Evolutionary conservation across 2,329 filamentous ascomycete species (phyloP).

Genomic region (Monosporascus sp.): DNA sequence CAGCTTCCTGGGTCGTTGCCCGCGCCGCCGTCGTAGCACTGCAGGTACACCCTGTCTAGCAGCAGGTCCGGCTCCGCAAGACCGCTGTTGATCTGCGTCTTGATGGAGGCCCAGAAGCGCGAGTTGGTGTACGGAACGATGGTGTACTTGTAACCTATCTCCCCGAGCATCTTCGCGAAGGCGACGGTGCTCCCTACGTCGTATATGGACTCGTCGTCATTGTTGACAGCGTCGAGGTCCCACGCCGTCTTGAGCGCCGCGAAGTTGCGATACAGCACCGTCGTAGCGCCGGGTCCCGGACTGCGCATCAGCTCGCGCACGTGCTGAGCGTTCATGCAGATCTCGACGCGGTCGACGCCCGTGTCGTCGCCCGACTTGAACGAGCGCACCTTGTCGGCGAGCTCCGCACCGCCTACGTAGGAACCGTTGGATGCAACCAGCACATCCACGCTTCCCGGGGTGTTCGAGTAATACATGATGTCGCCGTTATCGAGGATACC

Average conservation of each 20-base stretch:
- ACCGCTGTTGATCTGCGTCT: conserved; percentile 24
- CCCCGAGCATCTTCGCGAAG: conserved; percentile 37
- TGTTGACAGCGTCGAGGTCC: conserved; percentile 40
- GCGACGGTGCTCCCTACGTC: conserved; percentile 35
- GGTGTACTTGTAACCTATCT: conserved; percentile 37
- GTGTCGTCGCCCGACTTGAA: conserved; percentile 31
- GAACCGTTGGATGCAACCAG: conserved; percentile 32
- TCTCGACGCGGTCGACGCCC: conserved; percentile 33
- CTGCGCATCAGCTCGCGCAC: conserved; percentile 32
- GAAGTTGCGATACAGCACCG: conserved; percentile 35
- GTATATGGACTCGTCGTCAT: conserved; percentile 40
- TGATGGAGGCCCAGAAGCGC: conserved; percentile 31
- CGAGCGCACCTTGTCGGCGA: conserved; percentile 40
- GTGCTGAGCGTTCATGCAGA: conserved; percentile 39
- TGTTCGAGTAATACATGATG: conserved; percentile 42
- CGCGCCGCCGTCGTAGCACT: conserved; percentile 36
- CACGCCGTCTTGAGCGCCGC: conserved; percentile 34
- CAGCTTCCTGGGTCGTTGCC: conserved; percentile 30
- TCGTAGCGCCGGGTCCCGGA: conserved; percentile 27
- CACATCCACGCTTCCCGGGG: conserved; percentile 29
- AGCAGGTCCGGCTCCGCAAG: conserved; percentile 20
- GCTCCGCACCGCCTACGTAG: conserved; percentile 44
- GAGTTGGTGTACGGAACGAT: conserved; percentile 37
- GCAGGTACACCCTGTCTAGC: conserved; percentile 36
- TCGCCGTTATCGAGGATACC: conserved; percentile 36